Evolutionary conservation across 345 rosid species (phyloP), one percentile per base, ranked within the genome.

Genomic region (Iberis pinnata): DNA sequence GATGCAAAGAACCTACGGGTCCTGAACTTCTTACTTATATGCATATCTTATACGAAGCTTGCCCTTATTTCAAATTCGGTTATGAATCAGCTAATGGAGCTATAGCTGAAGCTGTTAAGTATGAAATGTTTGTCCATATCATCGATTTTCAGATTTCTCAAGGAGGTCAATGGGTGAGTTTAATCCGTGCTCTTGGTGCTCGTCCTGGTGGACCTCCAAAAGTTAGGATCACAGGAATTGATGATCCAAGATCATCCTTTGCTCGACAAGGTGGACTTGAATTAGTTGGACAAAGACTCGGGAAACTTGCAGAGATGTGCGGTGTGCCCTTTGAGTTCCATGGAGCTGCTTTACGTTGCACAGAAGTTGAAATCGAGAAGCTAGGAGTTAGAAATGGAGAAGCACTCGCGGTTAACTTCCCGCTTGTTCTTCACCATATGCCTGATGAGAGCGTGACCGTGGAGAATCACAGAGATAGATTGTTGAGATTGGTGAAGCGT

Each of bases 41-140:
- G 98, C 95, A 84, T 48, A 48, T 80, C 60, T 80, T 92, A 18
- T 87, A 79, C 20, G 98, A 92, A 62, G 73, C 80, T 53, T 92
- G 98, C 63, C 98, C 98, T 0, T 84, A 92, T 65, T 87, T 92
- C 82, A 92, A 92, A 69, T 92, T 92, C 15, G 98, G 95, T 25
- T 83, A 84, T 50, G 73, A 84, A 75, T 92, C 96, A 0, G 98
- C 96, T 4, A 92, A 92, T 9, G 96, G 98, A 41, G 96, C 96
- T 18, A 92, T 92, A 26, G 96, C 98, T 8, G 96, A 92, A 64
- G 95, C 96, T 45, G 73, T 81, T 73, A 92, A 79, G 74, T 74
- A 73, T 36, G 95, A 92, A 70, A 78, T 39, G 19, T 62, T 44
- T 56, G 73, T 92, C 32, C 96, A 92, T 50, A 87, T 87, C 43